These are phyloP conservation scores for Aspergillus uvarum DNA, from an alignment of 2,329 filamentous ascomycete genomes.

Conservation along the genomic window DNA sequence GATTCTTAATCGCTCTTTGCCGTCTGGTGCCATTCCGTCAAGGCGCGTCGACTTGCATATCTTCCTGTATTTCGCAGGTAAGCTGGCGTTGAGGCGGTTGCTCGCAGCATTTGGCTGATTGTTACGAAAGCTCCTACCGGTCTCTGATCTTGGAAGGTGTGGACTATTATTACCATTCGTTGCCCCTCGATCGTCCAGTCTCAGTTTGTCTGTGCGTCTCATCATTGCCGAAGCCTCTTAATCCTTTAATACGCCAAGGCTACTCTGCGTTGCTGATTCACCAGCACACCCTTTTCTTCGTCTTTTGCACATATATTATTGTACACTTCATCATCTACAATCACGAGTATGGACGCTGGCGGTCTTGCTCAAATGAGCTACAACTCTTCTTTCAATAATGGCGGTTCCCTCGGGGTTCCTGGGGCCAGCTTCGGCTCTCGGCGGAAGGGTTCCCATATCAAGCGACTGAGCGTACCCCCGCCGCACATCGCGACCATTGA, in stretches of 20 bases:
- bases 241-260: constrained; percentile 32
- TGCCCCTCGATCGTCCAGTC: constrained; percentile 15
- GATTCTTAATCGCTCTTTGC: constrained; percentile 20
- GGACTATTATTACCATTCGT: constrained; percentile 12
- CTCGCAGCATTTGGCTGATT: constrained; percentile 13
- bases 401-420: constrained; percentile 69
- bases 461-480: constrained; percentile 79
- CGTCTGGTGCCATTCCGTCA: constrained; percentile 6
- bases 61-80: constrained; percentile 19
- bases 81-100: neutral
- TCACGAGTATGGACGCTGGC: constrained; percentile 77
- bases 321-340: constrained; percentile 26
- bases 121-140: constrained; percentile 1
- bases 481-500: constrained; percentile 68
- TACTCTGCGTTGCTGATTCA: constrained; percentile 24
- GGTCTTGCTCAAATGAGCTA: constrained; percentile 99
- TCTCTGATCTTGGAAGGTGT: neutral
- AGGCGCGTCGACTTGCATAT: constrained; percentile 7
- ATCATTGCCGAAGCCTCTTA: constrained; percentile 26
- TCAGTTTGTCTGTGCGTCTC: constrained; percentile 16
- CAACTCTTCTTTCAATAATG: constrained; percentile 69
- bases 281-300: constrained; percentile 14
- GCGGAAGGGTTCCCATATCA: constrained; percentile 80
- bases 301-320: constrained; percentile 34
- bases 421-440: constrained; percentile 81